Conservation (phyloP, 768 basidiomycete genomes). For the Epithele typhae region DNA sequence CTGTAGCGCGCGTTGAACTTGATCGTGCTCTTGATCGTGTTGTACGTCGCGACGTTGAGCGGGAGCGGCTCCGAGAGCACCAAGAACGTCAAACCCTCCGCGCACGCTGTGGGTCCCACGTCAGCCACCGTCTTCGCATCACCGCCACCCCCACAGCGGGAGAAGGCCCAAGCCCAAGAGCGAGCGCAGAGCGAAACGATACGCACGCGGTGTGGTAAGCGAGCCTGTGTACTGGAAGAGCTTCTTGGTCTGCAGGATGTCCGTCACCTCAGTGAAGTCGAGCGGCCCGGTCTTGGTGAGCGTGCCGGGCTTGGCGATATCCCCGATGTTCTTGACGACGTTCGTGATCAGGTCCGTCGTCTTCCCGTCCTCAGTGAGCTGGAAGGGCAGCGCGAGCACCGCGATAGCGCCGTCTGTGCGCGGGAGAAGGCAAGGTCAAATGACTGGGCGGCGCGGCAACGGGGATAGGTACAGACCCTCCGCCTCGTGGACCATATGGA, state of each 20-base stretch:
- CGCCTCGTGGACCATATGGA: neutral
- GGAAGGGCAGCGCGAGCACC: neutral
- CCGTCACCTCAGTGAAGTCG: neutral
- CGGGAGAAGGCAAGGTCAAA: neutral
- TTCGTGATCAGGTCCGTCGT: neutral
- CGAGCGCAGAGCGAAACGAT: too few species aligned
- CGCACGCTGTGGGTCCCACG: neutral
- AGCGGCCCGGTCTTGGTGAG: neutral
- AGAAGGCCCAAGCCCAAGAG: too few species aligned
- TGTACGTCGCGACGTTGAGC: neutral
- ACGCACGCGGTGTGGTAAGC: neutral
- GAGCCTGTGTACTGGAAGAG: neutral
- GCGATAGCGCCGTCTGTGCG: neutral
- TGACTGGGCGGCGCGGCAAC: neutral
- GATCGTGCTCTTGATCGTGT: neutral
- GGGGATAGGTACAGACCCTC: neutral
- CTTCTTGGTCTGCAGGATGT: neutral
- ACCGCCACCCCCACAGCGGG: too few species aligned
- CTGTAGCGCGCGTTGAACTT: neutral
- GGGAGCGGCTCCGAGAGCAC: neutral
- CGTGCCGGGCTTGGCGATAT: neutral
- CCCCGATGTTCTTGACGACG: neutral
- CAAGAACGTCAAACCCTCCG: neutral
- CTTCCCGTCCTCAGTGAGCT: neutral
- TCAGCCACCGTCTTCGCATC: too few species aligned